phyloP scores from a whole-genome alignment of 192 early-diverging fungal genomes.

The Coemansia nantahalensis region DNA sequence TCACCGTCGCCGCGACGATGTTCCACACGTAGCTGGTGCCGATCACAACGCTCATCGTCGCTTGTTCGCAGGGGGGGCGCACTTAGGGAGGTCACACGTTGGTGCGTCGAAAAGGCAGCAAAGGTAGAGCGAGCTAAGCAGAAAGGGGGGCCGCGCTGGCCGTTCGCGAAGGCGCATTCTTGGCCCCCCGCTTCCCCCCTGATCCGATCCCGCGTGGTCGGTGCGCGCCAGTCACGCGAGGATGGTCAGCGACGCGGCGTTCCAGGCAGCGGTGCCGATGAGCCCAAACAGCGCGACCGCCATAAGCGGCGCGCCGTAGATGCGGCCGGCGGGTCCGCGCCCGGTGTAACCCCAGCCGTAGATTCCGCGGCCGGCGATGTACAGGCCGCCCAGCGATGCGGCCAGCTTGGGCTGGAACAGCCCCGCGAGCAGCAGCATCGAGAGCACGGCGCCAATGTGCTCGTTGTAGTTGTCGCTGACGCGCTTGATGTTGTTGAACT shows the following conservation, averaged over 20 bases:
- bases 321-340: slow-evolving; percentile 29
- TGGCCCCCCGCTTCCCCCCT: no score
- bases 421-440: slow-evolving; percentile 30
- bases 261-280: slow-evolving; percentile 23
- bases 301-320: slow-evolving; percentile 22
- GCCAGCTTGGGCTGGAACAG: slow-evolving; percentile 47
- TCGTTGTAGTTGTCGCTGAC: slow-evolving; percentile 54
- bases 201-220: no score
- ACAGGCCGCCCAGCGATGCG: slow-evolving; percentile 19
- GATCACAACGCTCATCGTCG: slow-evolving; percentile 51
- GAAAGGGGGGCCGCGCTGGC: no score
- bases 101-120: no score
- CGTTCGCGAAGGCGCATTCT: no score
- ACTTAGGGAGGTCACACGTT: no score
- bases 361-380: slow-evolving; percentile 35
- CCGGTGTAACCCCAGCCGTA: slow-evolving; percentile 33
- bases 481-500: slow-evolving; percentile 54
- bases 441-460: slow-evolving; percentile 26
- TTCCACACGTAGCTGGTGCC: slow-evolving; percentile 54
- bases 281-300: slow-evolving; percentile 16
- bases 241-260: slow-evolving; percentile 12
- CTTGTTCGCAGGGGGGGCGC: no score
- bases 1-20: slow-evolving; percentile 45
- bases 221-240: no score
- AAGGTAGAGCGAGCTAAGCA: no score